Evolutionary conservation across 371 early-diverging fungal species (phyloP), one percentile per base, ranked within the genome.

Genomic region (Dinochytrium kinnereticum): DNA sequence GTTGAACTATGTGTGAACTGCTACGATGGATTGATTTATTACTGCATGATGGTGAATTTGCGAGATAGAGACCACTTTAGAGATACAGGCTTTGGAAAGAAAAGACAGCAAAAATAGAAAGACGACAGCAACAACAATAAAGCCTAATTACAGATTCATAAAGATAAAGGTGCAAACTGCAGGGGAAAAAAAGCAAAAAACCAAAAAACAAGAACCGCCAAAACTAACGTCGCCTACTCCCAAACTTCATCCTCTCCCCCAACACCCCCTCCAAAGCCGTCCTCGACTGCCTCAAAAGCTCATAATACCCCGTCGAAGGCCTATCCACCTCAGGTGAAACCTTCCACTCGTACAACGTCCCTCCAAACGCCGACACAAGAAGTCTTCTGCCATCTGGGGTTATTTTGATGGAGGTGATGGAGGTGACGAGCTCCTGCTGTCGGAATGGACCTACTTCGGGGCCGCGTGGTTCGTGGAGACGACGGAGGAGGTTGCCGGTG

Each of bases 341-440:
- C 24, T 53, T 53, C 55, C 55, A 53, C 26, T 53, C 55, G 26
- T 53, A 53, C 24, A 53, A 24, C 26, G 55, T 53, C 26, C 55
- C 55, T 15, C 55, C 55, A 26, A 53, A 53, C n/a, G 55, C 55
- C 26, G 55, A 13, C n/a, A 53, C 55, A 26, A 53, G 10, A 5
- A 53, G 26, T 5, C 55, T 13, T 5, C n/a, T n/a, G 10, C 55
- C 55, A 26, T 53, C 55, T 15, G 55, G 55, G 7, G 55, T 53
- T 5, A 53, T 24, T 7, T 53, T 53, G 55, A 53, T 53, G 7
- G 55, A 53, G 13, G 55, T 53, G 10, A 53, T 53, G 5, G 55
- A 53, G 5, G 55, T 53, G 55, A 53, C 55, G 55, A 53, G 55
- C 24, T 53, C 55, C 26, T 53, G 55, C 26, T 53, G 55, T 5